These are phyloP conservation scores for Xylariaceae sp. DNA, from an alignment of 2,329 filamentous ascomycete species.

Conservation along the genomic window DNA sequence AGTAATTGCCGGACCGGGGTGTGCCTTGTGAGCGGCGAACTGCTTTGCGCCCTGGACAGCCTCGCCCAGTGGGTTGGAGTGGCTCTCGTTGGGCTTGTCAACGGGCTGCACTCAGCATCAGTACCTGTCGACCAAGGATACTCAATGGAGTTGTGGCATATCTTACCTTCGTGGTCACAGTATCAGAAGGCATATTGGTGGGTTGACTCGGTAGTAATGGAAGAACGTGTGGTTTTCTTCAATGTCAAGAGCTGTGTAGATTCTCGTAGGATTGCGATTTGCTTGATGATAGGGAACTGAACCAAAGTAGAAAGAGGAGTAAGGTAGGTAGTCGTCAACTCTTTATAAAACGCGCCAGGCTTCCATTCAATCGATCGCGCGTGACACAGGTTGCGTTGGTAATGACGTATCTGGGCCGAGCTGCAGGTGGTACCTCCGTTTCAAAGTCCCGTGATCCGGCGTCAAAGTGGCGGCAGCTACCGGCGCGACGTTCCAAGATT, in stretches of 20 bases:
- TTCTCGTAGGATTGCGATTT: slow-evolving; percentile 3
- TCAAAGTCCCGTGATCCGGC: slow-evolving; percentile 28
- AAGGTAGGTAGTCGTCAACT: neutral
- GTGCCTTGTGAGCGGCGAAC: slow-evolving; percentile 49
- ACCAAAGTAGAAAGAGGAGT: neutral
- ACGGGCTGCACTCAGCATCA: slow-evolving; percentile 17
- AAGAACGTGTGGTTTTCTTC: no score
- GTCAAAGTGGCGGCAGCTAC: slow-evolving; percentile 22
- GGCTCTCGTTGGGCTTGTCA: slow-evolving; percentile 35
- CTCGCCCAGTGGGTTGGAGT: slow-evolving; percentile 34
- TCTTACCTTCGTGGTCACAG: no score
- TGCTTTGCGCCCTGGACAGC: slow-evolving; percentile 30
- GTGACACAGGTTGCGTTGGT: slow-evolving; percentile 21
- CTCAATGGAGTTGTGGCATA: neutral
- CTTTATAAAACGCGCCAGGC: neutral
- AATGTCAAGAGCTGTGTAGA: neutral
- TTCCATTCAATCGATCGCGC: neutral
- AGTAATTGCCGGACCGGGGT: slow-evolving; percentile 55
- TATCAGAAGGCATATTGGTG: no score
- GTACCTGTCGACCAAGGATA: slow-evolving; percentile 2
- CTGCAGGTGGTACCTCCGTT: neutral
- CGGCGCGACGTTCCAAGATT: slow-evolving; percentile 24
- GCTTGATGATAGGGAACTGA: neutral
- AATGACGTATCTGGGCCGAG: slow-evolving; percentile 27
- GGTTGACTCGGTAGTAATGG: no score